phyloP scores from a whole-genome alignment of 192 early-diverging fungal species.

The Mortierella claussenii region DNA sequence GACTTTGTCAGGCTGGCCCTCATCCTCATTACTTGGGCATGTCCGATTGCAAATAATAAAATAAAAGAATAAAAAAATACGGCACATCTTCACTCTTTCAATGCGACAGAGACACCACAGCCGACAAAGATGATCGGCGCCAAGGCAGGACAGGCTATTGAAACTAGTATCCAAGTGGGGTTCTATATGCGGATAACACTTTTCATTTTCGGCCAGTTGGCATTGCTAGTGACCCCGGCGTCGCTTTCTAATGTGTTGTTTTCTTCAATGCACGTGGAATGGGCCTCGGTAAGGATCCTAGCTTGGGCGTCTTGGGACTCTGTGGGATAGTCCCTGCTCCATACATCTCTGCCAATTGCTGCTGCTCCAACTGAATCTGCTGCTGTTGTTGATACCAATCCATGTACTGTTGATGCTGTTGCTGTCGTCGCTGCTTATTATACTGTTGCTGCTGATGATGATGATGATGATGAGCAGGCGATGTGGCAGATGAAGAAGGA shows the following conservation, averaged over 20 bases:
- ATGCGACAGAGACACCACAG: too few species aligned
- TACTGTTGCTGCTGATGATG: not conserved
- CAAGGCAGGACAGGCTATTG: too few species aligned
- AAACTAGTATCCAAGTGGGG: not conserved
- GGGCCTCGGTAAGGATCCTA: conserved; percentile 23
- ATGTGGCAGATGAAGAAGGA: not conserved
- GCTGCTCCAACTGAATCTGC: not conserved
- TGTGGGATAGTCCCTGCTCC: not conserved
- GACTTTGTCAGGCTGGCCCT: too few species aligned
- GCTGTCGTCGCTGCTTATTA: not conserved
- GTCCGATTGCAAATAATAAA: too few species aligned
- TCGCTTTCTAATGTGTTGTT: too few species aligned
- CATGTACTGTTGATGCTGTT: conserved; percentile 14
- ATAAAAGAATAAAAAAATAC: too few species aligned
- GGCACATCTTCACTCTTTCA: too few species aligned
- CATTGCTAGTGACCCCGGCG: too few species aligned
- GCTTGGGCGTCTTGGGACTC: conserved; percentile 19
- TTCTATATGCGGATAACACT: too few species aligned
- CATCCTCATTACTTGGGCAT: too few species aligned
- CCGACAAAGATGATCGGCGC: too few species aligned
- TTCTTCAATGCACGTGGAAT: conserved; percentile 14
- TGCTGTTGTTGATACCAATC: conserved; percentile 15
- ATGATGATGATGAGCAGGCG: not conserved
- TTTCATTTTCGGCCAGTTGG: not conserved
- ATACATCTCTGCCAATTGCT: not conserved